Percentiles rank a stretch among this genome's conserved stretches.
Evolutionary conservation across 2,329 filamentous ascomycete species (phyloP).

Genomic region (Tolypocladium paradoxum): DNA sequence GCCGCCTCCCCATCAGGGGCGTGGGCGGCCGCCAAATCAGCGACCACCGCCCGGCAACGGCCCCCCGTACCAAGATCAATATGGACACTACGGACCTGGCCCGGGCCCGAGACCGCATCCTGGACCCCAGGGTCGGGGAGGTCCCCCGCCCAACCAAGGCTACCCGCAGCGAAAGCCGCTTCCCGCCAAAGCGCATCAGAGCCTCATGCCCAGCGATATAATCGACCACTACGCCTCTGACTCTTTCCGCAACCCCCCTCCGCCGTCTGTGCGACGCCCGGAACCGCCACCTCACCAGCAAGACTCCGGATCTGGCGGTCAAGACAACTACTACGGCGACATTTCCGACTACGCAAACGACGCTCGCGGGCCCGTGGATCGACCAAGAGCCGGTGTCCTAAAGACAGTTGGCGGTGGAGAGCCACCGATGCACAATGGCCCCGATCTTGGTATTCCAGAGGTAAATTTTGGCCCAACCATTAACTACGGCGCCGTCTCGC

Average conservation of each 20-base stretch:
- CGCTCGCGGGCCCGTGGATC: constrained; percentile 43
- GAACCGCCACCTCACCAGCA: constrained; percentile 11
- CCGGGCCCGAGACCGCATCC: constrained; percentile 9
- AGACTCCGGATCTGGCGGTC: constrained; percentile 12
- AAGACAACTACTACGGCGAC: constrained; percentile 49
- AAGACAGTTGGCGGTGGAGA: constrained; percentile 60
- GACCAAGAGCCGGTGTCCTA: constrained; percentile 67
- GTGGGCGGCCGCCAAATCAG: constrained; percentile 10
- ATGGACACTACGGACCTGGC: constrained; percentile 14
- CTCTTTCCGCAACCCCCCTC: constrained; percentile 8
- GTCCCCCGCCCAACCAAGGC: constrained; percentile 9
- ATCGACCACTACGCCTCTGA: constrained; percentile 27
- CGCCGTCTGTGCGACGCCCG: constrained; percentile 5
- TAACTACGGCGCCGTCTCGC: constrained; percentile 41
- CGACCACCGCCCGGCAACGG: constrained; percentile 8
- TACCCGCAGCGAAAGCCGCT: constrained; percentile 18
- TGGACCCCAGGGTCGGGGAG: constrained; percentile 15
- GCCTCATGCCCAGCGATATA: constrained; percentile 25
- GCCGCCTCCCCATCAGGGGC: constrained; percentile 10
- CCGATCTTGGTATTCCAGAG: constrained; percentile 50
- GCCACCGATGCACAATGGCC: constrained; percentile 9
- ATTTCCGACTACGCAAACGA: constrained; percentile 41
- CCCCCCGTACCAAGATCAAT: constrained; percentile 10
- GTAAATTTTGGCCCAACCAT: constrained; percentile 83
- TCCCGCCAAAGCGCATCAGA: constrained; percentile 14